A percentile compares a stretch with the other conserved stretches of the same genome.
Conservation (phyloP, 306 rosid genomes). For the Fragaria nilgerrensis region DNA sequence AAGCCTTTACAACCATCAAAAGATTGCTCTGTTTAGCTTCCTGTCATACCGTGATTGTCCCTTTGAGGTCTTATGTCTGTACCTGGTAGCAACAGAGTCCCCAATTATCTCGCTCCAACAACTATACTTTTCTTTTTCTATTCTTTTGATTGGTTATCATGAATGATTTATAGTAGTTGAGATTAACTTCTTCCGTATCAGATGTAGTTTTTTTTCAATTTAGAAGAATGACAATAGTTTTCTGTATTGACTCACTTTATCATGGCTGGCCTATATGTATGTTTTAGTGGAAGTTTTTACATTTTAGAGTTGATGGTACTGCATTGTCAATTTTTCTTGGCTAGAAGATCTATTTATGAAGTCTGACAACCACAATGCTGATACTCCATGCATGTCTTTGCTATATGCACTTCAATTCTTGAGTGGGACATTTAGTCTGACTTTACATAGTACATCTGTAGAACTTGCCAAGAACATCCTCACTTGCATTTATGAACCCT, state of each 20-base stretch:
- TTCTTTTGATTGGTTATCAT: background rate
- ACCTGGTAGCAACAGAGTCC: slow-evolving; percentile 3
- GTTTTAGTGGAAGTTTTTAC: background rate
- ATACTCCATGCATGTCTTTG: slow-evolving; percentile 2
- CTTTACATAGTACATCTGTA: slow-evolving; percentile 53
- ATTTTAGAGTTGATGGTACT: background rate
- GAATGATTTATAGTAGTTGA: background rate
- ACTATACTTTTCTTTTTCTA: background rate
- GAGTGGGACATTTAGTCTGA: slow-evolving; percentile 12
- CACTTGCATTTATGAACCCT: slow-evolving; percentile 75
- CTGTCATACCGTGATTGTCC: background rate
- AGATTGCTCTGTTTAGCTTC: background rate
- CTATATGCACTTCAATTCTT: background rate
- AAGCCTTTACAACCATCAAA: background rate
- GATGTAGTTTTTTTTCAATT: background rate
- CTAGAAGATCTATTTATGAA: slow-evolving; percentile 3
- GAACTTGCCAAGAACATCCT: slow-evolving; percentile 71
- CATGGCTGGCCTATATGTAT: background rate
- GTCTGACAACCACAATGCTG: slow-evolving; percentile 1
- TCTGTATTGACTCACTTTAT: background rate
- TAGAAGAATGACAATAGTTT: background rate
- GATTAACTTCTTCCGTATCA: background rate
- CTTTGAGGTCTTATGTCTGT: background rate
- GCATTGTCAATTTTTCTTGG: background rate
- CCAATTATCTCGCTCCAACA: background rate